phyloP scores from a whole-genome alignment of 805 yeast species.

The Myxozyma vanderwaltii region DNA sequence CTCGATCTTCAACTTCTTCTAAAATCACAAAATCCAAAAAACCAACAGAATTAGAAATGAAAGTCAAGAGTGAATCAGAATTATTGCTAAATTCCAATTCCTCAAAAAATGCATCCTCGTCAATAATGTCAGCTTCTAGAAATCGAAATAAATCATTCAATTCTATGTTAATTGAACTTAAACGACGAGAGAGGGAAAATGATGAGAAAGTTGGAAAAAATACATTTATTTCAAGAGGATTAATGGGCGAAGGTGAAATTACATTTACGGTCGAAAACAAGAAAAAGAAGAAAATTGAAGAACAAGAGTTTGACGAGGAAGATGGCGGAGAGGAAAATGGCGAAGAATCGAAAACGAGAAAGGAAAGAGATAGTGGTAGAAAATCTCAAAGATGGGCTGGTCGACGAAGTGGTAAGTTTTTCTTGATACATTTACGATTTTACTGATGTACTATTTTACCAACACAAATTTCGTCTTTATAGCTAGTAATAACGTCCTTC shows the following conservation, averaged over 20 bases:
- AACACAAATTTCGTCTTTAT: too few species aligned
- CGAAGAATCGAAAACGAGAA: not conserved
- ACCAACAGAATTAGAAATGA: conserved; percentile 5
- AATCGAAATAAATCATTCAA: conserved; percentile 19
- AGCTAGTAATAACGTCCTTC: conserved; percentile 26
- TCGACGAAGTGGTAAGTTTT: conserved; percentile 30
- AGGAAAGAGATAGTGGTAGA: conserved; percentile 28
- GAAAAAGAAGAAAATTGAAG: conserved; percentile 16
- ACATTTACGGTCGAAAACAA: conserved; percentile 25
- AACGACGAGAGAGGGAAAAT: conserved; percentile 9
- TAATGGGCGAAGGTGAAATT: conserved; percentile 32
- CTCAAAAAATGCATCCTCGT: not conserved
- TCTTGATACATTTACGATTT: not conserved
- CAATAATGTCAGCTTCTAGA: not conserved
- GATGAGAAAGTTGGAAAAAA: conserved; percentile 2
- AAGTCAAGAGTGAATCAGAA: conserved; percentile 4
- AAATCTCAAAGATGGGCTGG: conserved; percentile 27
- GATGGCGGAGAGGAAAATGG: conserved; percentile 17
- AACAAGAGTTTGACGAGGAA: conserved; percentile 9
- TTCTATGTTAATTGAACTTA: conserved; percentile 8
- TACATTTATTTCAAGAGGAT: conserved; percentile 19
- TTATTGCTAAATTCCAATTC: not conserved
- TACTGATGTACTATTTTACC: conserved; percentile 1
- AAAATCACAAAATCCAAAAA: not conserved
- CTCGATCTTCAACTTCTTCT: not conserved